Evolutionary conservation across 1,284 basidiomycete genomes (phyloP).

Genomic region (Cryptococcus neoformans): DNA sequence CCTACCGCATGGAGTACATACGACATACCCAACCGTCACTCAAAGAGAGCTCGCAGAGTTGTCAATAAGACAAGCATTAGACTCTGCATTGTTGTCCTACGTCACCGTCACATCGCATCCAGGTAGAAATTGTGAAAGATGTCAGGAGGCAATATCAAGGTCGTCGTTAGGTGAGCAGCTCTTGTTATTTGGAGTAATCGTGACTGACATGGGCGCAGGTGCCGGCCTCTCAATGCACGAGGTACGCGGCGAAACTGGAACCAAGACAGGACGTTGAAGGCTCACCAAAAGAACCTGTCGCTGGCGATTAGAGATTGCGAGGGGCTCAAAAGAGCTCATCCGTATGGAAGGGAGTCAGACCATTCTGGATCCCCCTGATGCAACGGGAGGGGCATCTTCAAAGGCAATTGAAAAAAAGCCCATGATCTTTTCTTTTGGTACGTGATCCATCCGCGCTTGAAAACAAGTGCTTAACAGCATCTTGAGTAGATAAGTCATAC

Average conservation of each 20-base stretch:
- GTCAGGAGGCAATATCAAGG: conserved; percentile 75
- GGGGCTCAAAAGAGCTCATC: conserved; percentile 87
- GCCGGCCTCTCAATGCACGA: conserved; percentile 87
- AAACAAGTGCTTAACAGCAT: neutral
- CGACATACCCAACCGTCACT: neutral
- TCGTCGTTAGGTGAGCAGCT: conserved; percentile 64
- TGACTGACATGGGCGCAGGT: conserved; percentile 54
- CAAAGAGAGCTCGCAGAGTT: too few relatives aligned
- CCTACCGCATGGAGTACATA: neutral
- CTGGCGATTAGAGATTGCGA: conserved; percentile 65
- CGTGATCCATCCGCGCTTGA: conserved; percentile 3
- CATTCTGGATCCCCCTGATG: conserved; percentile 80
- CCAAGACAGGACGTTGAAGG: conserved; percentile 22
- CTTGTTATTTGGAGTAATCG: neutral
- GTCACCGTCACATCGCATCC: neutral
- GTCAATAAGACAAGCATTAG: too few relatives aligned
- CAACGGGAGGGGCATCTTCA: conserved; percentile 16
- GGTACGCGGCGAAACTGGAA: conserved; percentile 53
- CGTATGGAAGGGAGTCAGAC: conserved; percentile 91
- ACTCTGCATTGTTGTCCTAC: neutral
- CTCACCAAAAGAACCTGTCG: conserved; percentile 6
- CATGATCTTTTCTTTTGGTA: conserved; percentile 76
- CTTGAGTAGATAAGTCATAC: conserved; percentile 74
- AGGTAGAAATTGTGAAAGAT: neutral
- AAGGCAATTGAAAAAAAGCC: conserved; percentile 82